Conservation (phyloP, 1,284 basidiomycete species). For the Sutorius eximius region DNA sequence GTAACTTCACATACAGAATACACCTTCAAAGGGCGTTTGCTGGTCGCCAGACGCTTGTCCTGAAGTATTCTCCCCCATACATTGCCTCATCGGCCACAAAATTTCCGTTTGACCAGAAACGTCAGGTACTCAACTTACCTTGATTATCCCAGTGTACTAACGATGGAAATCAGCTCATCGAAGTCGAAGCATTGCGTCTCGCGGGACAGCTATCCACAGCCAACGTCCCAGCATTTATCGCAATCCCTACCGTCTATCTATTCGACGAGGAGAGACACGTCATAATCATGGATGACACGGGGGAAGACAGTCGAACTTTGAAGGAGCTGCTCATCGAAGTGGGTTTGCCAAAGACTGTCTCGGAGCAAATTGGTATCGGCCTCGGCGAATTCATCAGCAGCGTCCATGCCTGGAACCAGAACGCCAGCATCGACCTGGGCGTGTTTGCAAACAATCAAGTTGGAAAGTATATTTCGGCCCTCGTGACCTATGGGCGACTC, state of each 20-base stretch:
- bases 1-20: slow-evolving; percentile 57
- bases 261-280: slow-evolving; percentile 50
- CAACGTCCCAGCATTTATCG: slow-evolving; percentile 39
- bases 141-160: slow-evolving; percentile 1
- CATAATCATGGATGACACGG: slow-evolving; percentile 63
- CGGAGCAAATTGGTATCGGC: slow-evolving; percentile 46
- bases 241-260: slow-evolving; percentile 48
- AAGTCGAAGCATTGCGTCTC: slow-evolving; percentile 49
- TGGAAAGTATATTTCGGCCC: slow-evolving; percentile 44
- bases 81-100: slow-evolving; percentile 19
- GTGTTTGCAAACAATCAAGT: slow-evolving; percentile 43
- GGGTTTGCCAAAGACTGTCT: slow-evolving; percentile 34
- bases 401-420: slow-evolving; percentile 46
- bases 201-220: slow-evolving; percentile 34
- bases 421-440: slow-evolving; percentile 32
- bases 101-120: slow-evolving; percentile 43
- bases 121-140: slow-evolving; percentile 48
- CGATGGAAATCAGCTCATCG: slow-evolving; percentile 40
- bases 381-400: slow-evolving; percentile 51
- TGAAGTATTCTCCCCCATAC: slow-evolving; percentile 58
- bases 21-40: slow-evolving; percentile 40
- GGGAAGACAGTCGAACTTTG: slow-evolving; percentile 41
- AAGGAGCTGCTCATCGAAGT: slow-evolving; percentile 49
- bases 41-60: slow-evolving; percentile 45
- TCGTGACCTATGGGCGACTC: slow-evolving; percentile 50